Conservation (phyloP, 768 basidiomycete species). For the Auriscalpium orientale region DNA sequence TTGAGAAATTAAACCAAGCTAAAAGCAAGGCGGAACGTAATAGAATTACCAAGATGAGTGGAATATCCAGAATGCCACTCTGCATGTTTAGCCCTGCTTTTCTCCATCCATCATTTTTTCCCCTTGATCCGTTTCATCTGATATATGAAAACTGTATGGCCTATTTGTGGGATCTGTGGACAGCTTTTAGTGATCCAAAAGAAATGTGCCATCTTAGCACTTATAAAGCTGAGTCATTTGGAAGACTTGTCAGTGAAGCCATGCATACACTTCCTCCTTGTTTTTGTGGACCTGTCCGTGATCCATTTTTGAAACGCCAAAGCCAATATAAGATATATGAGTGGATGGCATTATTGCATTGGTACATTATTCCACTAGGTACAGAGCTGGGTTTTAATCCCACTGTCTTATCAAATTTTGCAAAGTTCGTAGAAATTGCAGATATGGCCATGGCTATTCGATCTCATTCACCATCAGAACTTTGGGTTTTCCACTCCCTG, state of each 20-base stretch:
- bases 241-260: background rate
- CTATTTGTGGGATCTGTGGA: background rate
- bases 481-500: too few species aligned
- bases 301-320: background rate
- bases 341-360: background rate
- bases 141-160: background rate
- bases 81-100: background rate
- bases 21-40: background rate
- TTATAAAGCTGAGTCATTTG: background rate
- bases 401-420: slow-evolving; percentile 8
- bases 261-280: background rate
- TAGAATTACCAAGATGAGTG: background rate
- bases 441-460: background rate
- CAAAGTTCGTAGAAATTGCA: background rate
- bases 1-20: background rate
- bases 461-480: background rate
- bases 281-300: background rate
- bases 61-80: background rate
- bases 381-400: background rate
- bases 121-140: background rate
- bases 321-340: background rate
- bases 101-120: background rate
- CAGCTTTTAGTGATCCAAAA: background rate
- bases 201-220: background rate
- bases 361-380: background rate